Evolutionary conservation across 1,284 basidiomycete species (phyloP).

Genomic region (Sparassis latifolia): DNA sequence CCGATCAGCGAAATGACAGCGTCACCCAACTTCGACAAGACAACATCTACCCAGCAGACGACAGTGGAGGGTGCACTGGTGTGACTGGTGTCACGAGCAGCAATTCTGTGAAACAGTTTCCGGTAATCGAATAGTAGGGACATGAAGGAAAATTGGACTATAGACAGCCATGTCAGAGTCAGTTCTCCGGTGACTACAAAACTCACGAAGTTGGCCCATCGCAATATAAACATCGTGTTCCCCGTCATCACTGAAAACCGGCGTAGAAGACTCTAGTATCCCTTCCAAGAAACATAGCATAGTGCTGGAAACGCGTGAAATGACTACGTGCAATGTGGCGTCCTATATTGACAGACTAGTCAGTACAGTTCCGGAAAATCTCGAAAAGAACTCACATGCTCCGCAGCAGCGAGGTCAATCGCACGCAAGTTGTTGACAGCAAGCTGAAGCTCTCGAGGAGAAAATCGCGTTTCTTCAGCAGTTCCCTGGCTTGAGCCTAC

Average conservation of each 20-base stretch:
- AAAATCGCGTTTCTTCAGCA: background rate
- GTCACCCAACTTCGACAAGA: slow-evolving; percentile 50
- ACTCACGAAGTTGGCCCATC: slow-evolving; percentile 9
- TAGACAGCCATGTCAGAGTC: background rate
- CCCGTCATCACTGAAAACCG: background rate
- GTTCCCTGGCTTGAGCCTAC: background rate
- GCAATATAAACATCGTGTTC: background rate
- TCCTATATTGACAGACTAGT: slow-evolving; percentile 22
- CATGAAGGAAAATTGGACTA: slow-evolving; percentile 23
- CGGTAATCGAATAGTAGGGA: slow-evolving; percentile 44
- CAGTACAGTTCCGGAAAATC: no score
- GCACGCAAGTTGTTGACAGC: slow-evolving; percentile 4
- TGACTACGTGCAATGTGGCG: slow-evolving; percentile 22
- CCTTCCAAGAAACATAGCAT: slow-evolving; percentile 31
- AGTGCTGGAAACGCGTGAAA: slow-evolving; percentile 29
- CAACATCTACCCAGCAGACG: slow-evolving; percentile 56
- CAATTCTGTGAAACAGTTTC: slow-evolving; percentile 38
- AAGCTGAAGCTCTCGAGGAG: background rate
- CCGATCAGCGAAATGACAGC: slow-evolving; percentile 31
- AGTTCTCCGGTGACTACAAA: background rate
- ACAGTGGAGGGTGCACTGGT: slow-evolving; percentile 25
- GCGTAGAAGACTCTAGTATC: slow-evolving; percentile 4
- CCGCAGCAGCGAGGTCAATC: slow-evolving; percentile 14
- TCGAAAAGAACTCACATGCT: slow-evolving; percentile 12
- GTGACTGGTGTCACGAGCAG: slow-evolving; percentile 23